Base-by-base conservation (phyloP, 805 yeast genomes). In the Starmerella vitae region DNA sequence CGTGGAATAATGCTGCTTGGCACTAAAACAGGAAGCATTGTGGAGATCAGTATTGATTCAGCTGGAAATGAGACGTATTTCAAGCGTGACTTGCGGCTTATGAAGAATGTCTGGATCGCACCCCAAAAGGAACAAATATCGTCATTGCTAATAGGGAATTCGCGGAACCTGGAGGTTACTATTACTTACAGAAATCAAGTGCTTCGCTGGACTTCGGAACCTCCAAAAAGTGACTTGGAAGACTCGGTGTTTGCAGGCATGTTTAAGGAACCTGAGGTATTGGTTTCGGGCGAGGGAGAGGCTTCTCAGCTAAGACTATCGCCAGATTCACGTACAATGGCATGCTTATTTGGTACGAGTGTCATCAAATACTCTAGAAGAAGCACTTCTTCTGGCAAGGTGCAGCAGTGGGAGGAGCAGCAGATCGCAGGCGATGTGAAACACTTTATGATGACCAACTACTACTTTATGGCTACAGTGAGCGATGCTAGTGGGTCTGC, bases 1-100 rank as follows among this genome's bases (percentile, higher is more conserved):
- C 64, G 74, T 0, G 75, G 75, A 2, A 61, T 66, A 2, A 54
- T 74, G 9, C 52, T 76, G 10, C 36, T 73, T 2, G 74, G 76
- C 5, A 69, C 75, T 0, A 48, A 55, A 4, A 59, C 62, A 2
- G 80, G 79, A 1, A 45, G 54, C 3, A 46, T 76, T 5, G 64
- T 65, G 37, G 80, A 75, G 48, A 57, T 65, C 4, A 51, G 51
- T 30, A 55, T 68, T 13, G 76, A 72, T 32, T 34, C 47, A 3
- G 20, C 36, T 3, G 56, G 65, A 3, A 54, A 65, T 3, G 66
- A 63, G 36, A 72, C 69, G 42, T 64, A 58, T 41, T 58, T 57
- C 51, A 64, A 64, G 46, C 57, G 65, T 30, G 60, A 64, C n/a
- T 64, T 64, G 39, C 57, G 60, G 33, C 57, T 58, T 22, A 49